Percentiles rank a stretch among this genome's conserved stretches.
These are phyloP conservation scores for Talaromyces sp. DNA, from an alignment of 2,329 filamentous ascomycete genomes.

Conservation along the genomic window DNA sequence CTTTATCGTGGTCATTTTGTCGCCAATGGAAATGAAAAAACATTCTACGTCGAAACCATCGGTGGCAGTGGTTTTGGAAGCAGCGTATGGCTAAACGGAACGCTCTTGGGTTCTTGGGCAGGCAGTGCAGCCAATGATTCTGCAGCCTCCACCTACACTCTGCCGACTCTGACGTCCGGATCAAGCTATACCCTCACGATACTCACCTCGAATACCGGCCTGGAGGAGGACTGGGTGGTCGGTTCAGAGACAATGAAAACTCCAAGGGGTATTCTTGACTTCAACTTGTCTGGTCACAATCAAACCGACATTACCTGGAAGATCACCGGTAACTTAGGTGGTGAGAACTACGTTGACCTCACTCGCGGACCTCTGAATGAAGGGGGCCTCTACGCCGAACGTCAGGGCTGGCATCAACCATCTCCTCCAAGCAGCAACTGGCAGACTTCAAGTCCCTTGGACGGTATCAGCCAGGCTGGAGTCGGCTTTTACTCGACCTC, in stretches of 20 bases:
- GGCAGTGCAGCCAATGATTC: slow-evolving; percentile 52
- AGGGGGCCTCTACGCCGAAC: slow-evolving; percentile 55
- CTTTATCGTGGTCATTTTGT: slow-evolving; percentile 69
- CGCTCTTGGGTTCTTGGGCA: slow-evolving; percentile 62
- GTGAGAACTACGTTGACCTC: slow-evolving; percentile 53
- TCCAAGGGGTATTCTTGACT: slow-evolving; percentile 55
- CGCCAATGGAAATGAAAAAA: slow-evolving; percentile 58
- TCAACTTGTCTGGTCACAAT: slow-evolving; percentile 39
- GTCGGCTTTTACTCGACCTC: slow-evolving; percentile 53
- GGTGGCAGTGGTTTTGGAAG: slow-evolving; percentile 67
- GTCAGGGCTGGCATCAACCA: slow-evolving; percentile 56
- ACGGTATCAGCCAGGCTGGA: slow-evolving; percentile 45
- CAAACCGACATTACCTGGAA: slow-evolving; percentile 49
- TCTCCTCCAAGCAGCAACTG: slow-evolving; percentile 33
- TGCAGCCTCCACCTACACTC: slow-evolving; percentile 55
- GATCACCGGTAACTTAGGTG: slow-evolving; percentile 58
- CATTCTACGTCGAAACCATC: slow-evolving; percentile 58
- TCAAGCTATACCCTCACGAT: slow-evolving; percentile 63
- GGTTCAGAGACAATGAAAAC: slow-evolving; percentile 59
- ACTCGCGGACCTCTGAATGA: slow-evolving; percentile 57
- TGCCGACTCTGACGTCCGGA: slow-evolving; percentile 53
- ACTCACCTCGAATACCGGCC: slow-evolving; percentile 69
- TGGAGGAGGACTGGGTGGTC: slow-evolving; percentile 63
- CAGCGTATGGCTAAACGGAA: slow-evolving; percentile 63
- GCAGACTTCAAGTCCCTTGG: slow-evolving; percentile 34